phyloP scores from a whole-genome alignment of 2,329 filamentous ascomycete species.

The Fusarium citri region DNA sequence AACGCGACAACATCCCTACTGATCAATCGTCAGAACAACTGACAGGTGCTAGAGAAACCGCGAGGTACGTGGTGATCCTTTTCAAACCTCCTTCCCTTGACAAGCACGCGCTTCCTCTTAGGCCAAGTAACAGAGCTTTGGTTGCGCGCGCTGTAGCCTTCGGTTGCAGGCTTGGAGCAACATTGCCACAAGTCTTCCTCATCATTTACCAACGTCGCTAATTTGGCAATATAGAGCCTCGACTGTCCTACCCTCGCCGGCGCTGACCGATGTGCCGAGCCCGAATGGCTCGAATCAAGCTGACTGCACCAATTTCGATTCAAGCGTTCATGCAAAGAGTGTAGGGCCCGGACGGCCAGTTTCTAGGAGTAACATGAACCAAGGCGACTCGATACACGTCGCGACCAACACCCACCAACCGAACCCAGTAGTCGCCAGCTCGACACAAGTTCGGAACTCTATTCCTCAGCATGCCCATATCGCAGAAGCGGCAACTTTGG shows the following conservation, averaged over 20 bases:
- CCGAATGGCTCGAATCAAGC: slow-evolving; percentile 53
- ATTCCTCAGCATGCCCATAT: not conserved
- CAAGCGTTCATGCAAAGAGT: slow-evolving; percentile 25
- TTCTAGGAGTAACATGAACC: slow-evolving; percentile 20
- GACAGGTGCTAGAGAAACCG: slow-evolving; percentile 16
- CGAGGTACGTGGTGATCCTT: slow-evolving; percentile 21
- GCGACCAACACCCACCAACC: slow-evolving; percentile 12
- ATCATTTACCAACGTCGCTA: slow-evolving; percentile 21
- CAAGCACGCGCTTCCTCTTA: not conserved
- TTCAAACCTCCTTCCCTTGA: not conserved
- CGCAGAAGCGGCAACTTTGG: slow-evolving; percentile 4
- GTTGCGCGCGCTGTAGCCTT: slow-evolving; percentile 12
- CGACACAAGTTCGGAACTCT: slow-evolving; percentile 3
- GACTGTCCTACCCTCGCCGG: slow-evolving; percentile 69
- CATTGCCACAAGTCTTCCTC: slow-evolving; percentile 7
- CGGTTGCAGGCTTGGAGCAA: slow-evolving; percentile 3
- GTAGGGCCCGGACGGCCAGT: slow-evolving; percentile 11
- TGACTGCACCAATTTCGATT: slow-evolving; percentile 50
- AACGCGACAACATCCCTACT: slow-evolving; percentile 12
- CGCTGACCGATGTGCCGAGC: slow-evolving; percentile 71
- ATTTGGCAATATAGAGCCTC: slow-evolving; percentile 36
- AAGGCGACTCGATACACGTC: slow-evolving; percentile 13
- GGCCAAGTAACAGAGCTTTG: not conserved
- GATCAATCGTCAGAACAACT: slow-evolving; percentile 23
- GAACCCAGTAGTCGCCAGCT: not conserved